Evolutionary conservation across 1,139 yeast species (phyloP), one percentile per base, ranked within the genome.

Genomic region (Torulaspora pretoriensis): DNA sequence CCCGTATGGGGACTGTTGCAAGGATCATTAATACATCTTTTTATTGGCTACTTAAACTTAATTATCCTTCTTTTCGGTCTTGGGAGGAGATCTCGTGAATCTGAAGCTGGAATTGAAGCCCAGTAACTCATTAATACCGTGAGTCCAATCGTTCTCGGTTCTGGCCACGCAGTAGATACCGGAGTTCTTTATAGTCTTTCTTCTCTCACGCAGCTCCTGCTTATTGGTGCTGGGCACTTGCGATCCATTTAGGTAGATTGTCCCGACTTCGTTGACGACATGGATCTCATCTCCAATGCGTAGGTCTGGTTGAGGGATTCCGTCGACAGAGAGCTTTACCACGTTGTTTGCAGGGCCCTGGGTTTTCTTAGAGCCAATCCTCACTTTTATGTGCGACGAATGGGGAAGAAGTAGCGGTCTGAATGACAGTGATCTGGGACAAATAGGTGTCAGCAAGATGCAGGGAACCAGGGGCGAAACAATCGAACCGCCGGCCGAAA

Each of bases 131-230:
- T 90, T 90, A 47, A 90, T 80, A 41, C 94, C 96, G 49, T 77
- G 77, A 2, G 90, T 87, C 97, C 97, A 90, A 62, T 90, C 97
- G 52, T 84, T 83, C 50, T 82, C 88, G 9, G 82, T 73, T 46
- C 81, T 75, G 0, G 95, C 87, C 3, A 90, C 82, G 67, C 97
- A 89, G 83, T 94, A 88, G n/a, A 90, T 80, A 1, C 96, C 95
- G 26, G 78, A 71, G 27, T 70, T 60, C 38, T 58, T 52, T 42
- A 49, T 42, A 13, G 46, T 23, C 43, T 51, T 35, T 31, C 39
- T 34, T 44, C 46, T 40, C 33, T 49, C 43, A 27, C 38, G 46
- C 27, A 49, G 49, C 16, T 48, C 51, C 22, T 57, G 49, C 8
- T 48, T 40, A 32, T 55, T 35, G 12, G 53, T 40, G 16, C 56